Evolutionary conservation across 805 yeast species (phyloP).

Genomic region (Wickerhamiella azymoides): DNA sequence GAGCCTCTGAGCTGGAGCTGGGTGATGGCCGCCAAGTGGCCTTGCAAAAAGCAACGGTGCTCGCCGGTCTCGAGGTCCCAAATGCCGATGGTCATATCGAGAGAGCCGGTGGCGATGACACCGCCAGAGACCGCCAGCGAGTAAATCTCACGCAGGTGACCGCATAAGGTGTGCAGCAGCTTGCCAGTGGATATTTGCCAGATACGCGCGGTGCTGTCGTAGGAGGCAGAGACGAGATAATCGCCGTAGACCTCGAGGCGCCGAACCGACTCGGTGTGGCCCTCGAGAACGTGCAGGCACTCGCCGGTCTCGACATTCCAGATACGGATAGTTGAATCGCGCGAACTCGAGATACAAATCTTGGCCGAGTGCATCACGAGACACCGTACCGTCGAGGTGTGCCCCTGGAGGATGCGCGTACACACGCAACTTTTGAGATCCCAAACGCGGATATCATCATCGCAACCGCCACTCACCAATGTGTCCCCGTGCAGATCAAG

Average conservation of each 20-base stretch:
- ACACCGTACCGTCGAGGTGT: conserved; percentile 79
- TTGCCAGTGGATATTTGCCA: conserved; percentile 89
- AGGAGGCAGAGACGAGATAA: conserved; percentile 74
- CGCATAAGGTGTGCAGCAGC: conserved; percentile 77
- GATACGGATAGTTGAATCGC: conserved; percentile 80
- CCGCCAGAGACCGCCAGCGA: conserved; percentile 91
- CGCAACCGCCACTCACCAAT: conserved; percentile 90
- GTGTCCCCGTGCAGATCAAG: conserved; percentile 83
- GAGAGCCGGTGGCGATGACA: conserved; percentile 84
- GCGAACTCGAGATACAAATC: conserved; percentile 76
- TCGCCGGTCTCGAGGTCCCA: conserved; percentile 90
- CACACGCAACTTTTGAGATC: conserved; percentile 79
- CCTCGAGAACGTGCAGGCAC: conserved; percentile 56
- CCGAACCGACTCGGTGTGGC: conserved; percentile 61
- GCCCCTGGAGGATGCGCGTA: conserved; percentile 77
- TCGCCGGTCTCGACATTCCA: conserved; percentile 90
- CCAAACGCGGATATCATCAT: conserved; percentile 93
- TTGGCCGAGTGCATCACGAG: conserved; percentile 61
- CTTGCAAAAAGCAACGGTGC: conserved; percentile 57
- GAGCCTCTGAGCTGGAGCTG: conserved; percentile 59
- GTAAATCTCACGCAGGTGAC: conserved; percentile 78
- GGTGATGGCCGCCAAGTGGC: conserved; percentile 92
- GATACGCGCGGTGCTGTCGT: conserved; percentile 78
- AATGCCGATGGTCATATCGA: conserved; percentile 86
- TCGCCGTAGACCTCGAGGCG: conserved; percentile 45